Evolutionary conservation across 208 protist species (phyloP), one percentile per base, ranked within the genome.

Genomic region (Angomonas deanei): DNA sequence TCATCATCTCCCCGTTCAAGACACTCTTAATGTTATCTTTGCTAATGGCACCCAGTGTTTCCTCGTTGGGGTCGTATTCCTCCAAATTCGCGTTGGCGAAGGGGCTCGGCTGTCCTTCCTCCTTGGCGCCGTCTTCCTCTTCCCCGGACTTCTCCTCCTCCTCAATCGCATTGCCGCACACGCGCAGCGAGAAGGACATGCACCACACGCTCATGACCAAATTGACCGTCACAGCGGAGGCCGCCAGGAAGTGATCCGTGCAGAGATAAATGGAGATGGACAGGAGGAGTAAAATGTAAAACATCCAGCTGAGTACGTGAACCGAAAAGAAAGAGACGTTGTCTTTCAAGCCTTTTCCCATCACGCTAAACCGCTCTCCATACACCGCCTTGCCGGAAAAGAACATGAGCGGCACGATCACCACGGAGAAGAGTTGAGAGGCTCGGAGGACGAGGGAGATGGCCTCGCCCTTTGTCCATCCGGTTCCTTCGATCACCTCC

Each of bases 1-100:
- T 17, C 57, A 88, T 77, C 60, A 94, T 70, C 52, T 72, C 70
- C 58, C 78, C 74, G 62, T 89, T 93, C 31, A 89, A 57, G 38
- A 91, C 55, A 38, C 72, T 66, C 42, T 73, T 39, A 10, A 74
- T 34, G 39, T 34, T 42, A 11, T 26, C 38, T 39, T 61, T n/a
- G 19, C 67, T 70, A 13, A 57, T 60, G 11, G 55, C 54, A 11
- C 62, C 54, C 27, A 53, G 58, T 17, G 66, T 55, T 30, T 72
- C 58, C 49, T 62, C 61, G 46, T 57, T 53, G 17, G 26, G 17
- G 21, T 49, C 19, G 38, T 42, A 27, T 3, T 31, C 21, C 21
- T 42, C 30, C 1, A 42, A 23, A 15, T 3, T n/a, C 19, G 31
- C 23, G n/a, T n/a, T n/a, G n/a, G n/a, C n/a, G n/a, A n/a, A n/a